These are phyloP conservation scores for Collybia sordida DNA, from an alignment of 768 basidiomycete genomes.

Conservation along the genomic window DNA sequence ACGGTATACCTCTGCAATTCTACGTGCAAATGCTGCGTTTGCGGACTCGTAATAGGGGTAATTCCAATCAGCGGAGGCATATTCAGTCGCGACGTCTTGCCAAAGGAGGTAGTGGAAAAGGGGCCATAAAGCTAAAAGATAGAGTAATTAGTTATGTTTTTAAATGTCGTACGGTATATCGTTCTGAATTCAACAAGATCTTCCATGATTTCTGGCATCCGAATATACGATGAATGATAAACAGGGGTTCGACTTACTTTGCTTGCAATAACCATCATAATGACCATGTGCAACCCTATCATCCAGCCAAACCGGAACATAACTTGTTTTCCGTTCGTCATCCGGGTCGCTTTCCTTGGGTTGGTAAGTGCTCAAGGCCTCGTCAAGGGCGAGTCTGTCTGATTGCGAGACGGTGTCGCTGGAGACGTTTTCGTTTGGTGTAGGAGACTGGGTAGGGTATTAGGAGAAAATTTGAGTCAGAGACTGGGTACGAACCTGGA, in stretches of 20 bases:
- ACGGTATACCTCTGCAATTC: slow-evolving; percentile 71
- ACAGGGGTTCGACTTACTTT: slow-evolving; percentile 58
- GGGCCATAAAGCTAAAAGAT: slow-evolving; percentile 82
- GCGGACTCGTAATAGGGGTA: slow-evolving; percentile 82
- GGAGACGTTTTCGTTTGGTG: slow-evolving; percentile 44
- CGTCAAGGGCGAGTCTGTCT: slow-evolving; percentile 67
- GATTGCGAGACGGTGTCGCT: slow-evolving; percentile 51
- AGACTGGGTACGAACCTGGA: slow-evolving; percentile 27
- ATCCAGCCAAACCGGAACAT: slow-evolving; percentile 90
- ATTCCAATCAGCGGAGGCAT: slow-evolving; percentile 79
- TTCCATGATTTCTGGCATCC: too few species aligned
- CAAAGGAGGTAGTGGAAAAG: slow-evolving; percentile 98
- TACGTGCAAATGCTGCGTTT: slow-evolving; percentile 79
- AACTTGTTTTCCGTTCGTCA: slow-evolving; percentile 61
- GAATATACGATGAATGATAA: too few species aligned
- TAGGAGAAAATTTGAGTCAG: too few species aligned
- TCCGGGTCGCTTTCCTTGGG: slow-evolving; percentile 58
- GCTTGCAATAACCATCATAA: slow-evolving; percentile 98
- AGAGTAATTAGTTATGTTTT: neutral
- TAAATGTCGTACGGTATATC: neutral
- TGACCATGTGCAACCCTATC: slow-evolving; percentile 89
- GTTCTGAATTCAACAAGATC: too few species aligned
- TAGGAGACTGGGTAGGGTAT: slow-evolving; percentile 33
- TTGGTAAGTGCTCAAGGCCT: slow-evolving; percentile 60
- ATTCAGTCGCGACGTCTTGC: slow-evolving; percentile 93